A percentile compares a stretch with the other conserved stretches of the same genome.
These are phyloP conservation scores for Chaetomiaceae sp. DNA, from an alignment of 2,329 filamentous ascomycete genomes.

Conservation along the genomic window DNA sequence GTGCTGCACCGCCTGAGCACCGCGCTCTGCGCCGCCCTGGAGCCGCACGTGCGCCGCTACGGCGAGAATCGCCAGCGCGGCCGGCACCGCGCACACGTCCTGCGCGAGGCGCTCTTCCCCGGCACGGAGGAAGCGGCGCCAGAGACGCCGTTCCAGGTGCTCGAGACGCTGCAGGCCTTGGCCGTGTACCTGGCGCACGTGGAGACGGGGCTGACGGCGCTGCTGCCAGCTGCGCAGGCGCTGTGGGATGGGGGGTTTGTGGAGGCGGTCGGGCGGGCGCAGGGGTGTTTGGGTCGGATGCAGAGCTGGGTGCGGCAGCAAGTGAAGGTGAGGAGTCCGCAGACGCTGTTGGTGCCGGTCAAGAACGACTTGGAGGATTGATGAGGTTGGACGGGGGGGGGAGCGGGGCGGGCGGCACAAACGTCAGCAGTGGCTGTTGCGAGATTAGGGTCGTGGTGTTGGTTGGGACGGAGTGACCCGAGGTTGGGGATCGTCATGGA, in stretches of 20 bases:
- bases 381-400: neutral
- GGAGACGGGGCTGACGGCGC: conserved; percentile 25
- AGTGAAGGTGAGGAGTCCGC: conserved; percentile 29
- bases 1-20: conserved; percentile 26
- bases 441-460: no score
- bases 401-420: no score
- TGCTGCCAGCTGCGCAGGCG: conserved; percentile 30
- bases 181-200: conserved; percentile 30
- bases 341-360: conserved; percentile 31
- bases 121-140: neutral
- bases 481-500: no score
- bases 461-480: no score
- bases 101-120: conserved; percentile 28
- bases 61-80: conserved; percentile 25
- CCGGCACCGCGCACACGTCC: conserved; percentile 15
- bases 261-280: conserved; percentile 23
- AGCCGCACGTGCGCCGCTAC: conserved; percentile 25
- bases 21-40: conserved; percentile 19
- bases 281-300: conserved; percentile 23
- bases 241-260: conserved; percentile 32
- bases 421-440: no score
- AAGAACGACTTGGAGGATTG: neutral
- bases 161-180: conserved; percentile 28
- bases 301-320: conserved; percentile 30
- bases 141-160: conserved; percentile 24